Base-by-base conservation (phyloP, 2,329 filamentous ascomycete genomes). In the Fusarium nanum region DNA sequence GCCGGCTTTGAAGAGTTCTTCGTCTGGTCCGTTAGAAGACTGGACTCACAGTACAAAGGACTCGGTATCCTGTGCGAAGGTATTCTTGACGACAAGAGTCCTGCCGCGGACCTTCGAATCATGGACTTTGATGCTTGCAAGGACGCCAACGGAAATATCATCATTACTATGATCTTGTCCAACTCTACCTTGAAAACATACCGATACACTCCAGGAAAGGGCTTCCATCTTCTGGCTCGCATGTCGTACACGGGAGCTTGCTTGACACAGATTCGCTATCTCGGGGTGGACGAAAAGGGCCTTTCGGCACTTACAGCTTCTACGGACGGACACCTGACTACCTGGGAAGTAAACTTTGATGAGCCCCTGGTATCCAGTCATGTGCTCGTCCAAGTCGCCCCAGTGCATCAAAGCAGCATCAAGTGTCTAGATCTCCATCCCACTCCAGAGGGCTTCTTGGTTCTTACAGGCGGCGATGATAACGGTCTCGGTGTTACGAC, bases 1-100 rank as follows among this genome's bases (percentile, higher is more conserved):
- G 93, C 89, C 8, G 96, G 94, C 0, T 91, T 89, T 65, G 95
- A 98, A 78, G 95, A 99, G 79, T 91, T 98, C 68, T 95, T 91
- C 73, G 86, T 94, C 13, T 99, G 96, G 95, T 86, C 88, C 42
- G 79, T 95, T 34, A 83, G 83, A 48, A 75, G 76, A 13, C 77
- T 92, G 9, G 83, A 89, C 27, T 82, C 84, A 3, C 80, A 76
- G 14, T 84, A 85, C 52, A 71, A 72, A 16, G 84, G 85, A 6
- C 78, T 90, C 3, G 88, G 86, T 0, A 83, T 90, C 4, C 78
- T 87, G 14, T 86, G 87, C 63, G 88, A 90, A 78, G 87, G 84
- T 3, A 80, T 81, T 3, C 87, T 86, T 44, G 79, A 85, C 54
- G 81, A 89, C 68, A 82, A 82, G 69, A 85, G 83, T 11, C 75